phyloP scores from a whole-genome alignment of 352 stramenopile genomes.

The Globisporangium splendens region DNA sequence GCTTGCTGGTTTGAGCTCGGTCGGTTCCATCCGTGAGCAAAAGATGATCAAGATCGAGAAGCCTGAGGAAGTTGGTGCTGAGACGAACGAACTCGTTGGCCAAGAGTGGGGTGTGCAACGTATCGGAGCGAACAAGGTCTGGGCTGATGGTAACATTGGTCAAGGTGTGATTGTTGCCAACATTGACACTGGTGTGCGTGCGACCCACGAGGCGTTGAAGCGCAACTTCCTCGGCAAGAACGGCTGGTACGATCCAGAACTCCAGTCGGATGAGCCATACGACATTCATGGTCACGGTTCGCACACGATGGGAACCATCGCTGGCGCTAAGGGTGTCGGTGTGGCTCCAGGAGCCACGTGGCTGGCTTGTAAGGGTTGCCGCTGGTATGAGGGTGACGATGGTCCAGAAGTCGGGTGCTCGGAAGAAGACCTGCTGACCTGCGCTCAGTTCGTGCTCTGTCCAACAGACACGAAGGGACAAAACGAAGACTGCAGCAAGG shows the following conservation, averaged over 20 bases:
- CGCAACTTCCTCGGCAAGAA: slow-evolving; percentile 14
- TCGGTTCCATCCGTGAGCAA: no score
- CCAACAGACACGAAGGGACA: background rate
- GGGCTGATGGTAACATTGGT: slow-evolving; percentile 10
- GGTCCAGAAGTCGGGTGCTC: slow-evolving; percentile 11
- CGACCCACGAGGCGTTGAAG: slow-evolving; percentile 19
- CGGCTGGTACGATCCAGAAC: slow-evolving; percentile 21
- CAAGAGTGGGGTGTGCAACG: no score
- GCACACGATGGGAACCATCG: slow-evolving; percentile 19
- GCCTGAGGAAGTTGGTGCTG: no score
- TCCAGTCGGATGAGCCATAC: slow-evolving; percentile 15
- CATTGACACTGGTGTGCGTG: slow-evolving; percentile 21
- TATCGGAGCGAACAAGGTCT: no score
- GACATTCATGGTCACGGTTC: slow-evolving; percentile 16
- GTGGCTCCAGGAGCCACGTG: slow-evolving; percentile 15
- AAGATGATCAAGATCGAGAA: no score
- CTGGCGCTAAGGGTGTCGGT: slow-evolving; percentile 13
- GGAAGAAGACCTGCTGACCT: slow-evolving; percentile 4
- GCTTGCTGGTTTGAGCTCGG: no score
- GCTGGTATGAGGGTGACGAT: slow-evolving; percentile 5
- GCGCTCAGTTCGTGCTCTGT: slow-evolving; percentile 11
- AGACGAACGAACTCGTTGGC: no score
- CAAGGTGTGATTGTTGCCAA: slow-evolving; percentile 14
- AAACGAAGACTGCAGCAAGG: no score
- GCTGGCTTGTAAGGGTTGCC: slow-evolving; percentile 17